phyloP scores from a whole-genome alignment of 805 yeast genomes.

The Vanderwaltozyma polyspora region DNA sequence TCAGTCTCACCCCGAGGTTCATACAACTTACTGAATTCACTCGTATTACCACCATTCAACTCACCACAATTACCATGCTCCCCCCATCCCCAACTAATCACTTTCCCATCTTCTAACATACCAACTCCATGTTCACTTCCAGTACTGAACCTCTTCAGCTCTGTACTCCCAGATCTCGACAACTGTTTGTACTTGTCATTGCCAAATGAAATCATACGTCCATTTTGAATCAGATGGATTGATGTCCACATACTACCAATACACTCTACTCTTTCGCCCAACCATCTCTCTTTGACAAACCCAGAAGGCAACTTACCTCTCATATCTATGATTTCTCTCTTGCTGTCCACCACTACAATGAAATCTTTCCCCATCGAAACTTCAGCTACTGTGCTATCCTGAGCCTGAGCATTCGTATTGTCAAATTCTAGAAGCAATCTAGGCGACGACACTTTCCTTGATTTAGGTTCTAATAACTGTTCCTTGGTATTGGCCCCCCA shows the following conservation, averaged over 20 bases:
- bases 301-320: slow-evolving; percentile 14
- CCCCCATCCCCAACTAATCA: slow-evolving; percentile 95
- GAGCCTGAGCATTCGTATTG: slow-evolving; percentile 4
- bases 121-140: slow-evolving; percentile 87
- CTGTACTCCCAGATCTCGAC: slow-evolving; percentile 4
- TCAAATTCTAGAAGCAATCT: slow-evolving; percentile 8
- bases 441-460: slow-evolving; percentile 11
- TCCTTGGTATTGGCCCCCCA: slow-evolving; percentile 44
- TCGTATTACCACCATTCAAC: no score
- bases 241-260: slow-evolving; percentile 65
- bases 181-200: slow-evolving; percentile 70
- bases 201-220: slow-evolving; percentile 43
- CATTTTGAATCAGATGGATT: slow-evolving; percentile 35
- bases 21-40: not conserved
- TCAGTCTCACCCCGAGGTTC: slow-evolving; percentile 6
- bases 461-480: slow-evolving; percentile 29
- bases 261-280: not conserved
- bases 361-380: slow-evolving; percentile 24
- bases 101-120: slow-evolving; percentile 20
- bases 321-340: slow-evolving; percentile 7
- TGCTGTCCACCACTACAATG: slow-evolving; percentile 9
- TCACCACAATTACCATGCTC: slow-evolving; percentile 93
- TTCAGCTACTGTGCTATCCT: slow-evolving; percentile 5
- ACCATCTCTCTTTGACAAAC: slow-evolving; percentile 10
- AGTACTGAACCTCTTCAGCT: slow-evolving; percentile 25